A percentile compares a stretch with the other conserved stretches of the same genome.
These are phyloP conservation scores for Scortechinia acanthostroma DNA, from an alignment of 2,329 filamentous ascomycete genomes.

Conservation along the genomic window DNA sequence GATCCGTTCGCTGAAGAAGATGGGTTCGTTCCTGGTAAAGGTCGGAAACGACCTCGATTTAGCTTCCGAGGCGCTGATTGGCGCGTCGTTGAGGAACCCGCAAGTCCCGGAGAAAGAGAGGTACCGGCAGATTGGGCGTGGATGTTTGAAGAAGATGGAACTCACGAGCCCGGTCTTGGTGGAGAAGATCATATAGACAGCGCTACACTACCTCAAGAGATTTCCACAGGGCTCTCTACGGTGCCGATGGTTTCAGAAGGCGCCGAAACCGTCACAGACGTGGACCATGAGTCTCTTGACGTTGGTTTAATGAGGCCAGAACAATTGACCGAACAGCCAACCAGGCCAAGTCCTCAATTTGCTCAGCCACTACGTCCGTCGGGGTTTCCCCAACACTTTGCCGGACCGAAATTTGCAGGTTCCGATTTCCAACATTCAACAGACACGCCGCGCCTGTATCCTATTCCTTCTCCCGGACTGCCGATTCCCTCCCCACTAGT, in stretches of 20 bases:
- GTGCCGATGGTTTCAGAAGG: too few relatives aligned
- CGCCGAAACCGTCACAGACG: too few relatives aligned
- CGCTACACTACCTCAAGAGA: too few relatives aligned
- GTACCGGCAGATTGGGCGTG: background rate
- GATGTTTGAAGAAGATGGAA: too few relatives aligned
- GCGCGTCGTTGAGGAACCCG: background rate
- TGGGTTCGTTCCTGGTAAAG: constrained; percentile 1
- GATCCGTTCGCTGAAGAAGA: background rate
- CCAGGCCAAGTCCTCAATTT: too few relatives aligned
- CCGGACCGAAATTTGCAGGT: too few relatives aligned
- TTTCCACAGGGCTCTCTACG: too few relatives aligned
- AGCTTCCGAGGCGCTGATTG: background rate
- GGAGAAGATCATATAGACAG: too few relatives aligned
- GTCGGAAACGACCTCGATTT: background rate
- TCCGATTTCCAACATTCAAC: background rate
- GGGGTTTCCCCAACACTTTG: background rate
- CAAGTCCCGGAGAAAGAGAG: background rate
- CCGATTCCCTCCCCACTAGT: background rate
- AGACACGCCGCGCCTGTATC: background rate
- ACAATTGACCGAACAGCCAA: too few relatives aligned
- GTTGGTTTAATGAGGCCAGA: too few relatives aligned
- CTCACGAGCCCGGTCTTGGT: too few relatives aligned
- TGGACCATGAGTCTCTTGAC: too few relatives aligned
- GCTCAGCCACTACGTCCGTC: background rate
- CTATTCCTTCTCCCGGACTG: constrained; percentile 1